These are phyloP conservation scores for Cladophialophora immunda DNA, from an alignment of 2,329 filamentous ascomycete genomes.

Conservation along the genomic window DNA sequence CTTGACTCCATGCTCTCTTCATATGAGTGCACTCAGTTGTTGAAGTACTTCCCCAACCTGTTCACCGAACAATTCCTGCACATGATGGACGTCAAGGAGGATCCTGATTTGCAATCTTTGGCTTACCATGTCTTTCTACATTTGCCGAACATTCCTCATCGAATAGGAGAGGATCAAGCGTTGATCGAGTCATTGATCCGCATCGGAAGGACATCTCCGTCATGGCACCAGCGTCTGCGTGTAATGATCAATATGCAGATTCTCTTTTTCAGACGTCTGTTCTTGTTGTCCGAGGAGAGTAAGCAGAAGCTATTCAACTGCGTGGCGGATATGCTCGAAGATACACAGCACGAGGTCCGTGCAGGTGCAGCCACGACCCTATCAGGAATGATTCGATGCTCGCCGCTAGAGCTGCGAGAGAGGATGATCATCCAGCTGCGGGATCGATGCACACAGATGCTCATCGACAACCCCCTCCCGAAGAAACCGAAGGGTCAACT, in stretches of 20 bases:
- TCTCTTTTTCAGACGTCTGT: slow-evolving; percentile 95
- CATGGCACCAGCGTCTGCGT: slow-evolving; percentile 94
- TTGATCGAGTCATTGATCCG: slow-evolving; percentile 88
- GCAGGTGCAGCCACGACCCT: slow-evolving; percentile 91
- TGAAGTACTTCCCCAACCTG: slow-evolving; percentile 86
- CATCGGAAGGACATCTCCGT: slow-evolving; percentile 82
- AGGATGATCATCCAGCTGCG: slow-evolving; percentile 79
- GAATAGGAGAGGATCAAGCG: slow-evolving; percentile 80
- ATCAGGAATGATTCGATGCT: slow-evolving; percentile 98
- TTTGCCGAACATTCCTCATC: slow-evolving; percentile 92
- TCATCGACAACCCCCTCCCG: slow-evolving; percentile 87
- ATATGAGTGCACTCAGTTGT: slow-evolving; percentile 89
- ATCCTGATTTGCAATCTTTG: slow-evolving; percentile 90
- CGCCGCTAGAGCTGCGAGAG: slow-evolving; percentile 79
- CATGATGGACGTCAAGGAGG: slow-evolving; percentile 99
- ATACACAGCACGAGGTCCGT: slow-evolving; percentile 91
- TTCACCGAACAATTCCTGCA: slow-evolving; percentile 94
- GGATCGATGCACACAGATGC: slow-evolving; percentile 77
- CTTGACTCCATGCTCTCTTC: slow-evolving; percentile 89
- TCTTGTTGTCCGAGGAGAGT: slow-evolving; percentile 78
- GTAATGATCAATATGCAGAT: slow-evolving; percentile 99
- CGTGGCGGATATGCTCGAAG: slow-evolving; percentile 94
- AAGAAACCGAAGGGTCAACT: slow-evolving; percentile 62
- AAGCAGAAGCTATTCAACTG: slow-evolving; percentile 85
- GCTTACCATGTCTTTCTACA: slow-evolving; percentile 98